Conservation (phyloP, 495 filamentous ascomycete species). For the Annulohypoxylon nitens region DNA sequence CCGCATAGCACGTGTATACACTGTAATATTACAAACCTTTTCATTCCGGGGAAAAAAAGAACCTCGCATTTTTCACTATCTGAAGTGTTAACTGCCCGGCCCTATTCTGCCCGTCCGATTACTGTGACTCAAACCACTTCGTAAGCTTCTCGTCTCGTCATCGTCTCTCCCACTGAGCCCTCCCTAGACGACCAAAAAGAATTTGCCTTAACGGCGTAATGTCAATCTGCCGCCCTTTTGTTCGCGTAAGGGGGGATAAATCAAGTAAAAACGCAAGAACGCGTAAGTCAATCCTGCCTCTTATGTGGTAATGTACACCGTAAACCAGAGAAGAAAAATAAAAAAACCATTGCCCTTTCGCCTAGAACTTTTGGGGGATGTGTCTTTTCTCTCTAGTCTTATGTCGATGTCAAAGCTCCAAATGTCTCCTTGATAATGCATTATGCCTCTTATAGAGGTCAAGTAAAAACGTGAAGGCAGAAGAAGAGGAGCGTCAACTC, state of each 20-base stretch:
- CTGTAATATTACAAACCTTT: background rate
- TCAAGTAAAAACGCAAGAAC: background rate
- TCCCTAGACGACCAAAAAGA: constrained; percentile 8
- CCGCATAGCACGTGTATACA: background rate
- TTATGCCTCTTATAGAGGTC: constrained; percentile 28
- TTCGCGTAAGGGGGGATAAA: background rate
- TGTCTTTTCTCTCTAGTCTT: constrained; percentile 32
- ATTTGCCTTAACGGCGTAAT: constrained; percentile 9
- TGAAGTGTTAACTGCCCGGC: background rate
- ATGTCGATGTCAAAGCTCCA: constrained; percentile 16
- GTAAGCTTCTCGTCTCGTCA: constrained; percentile 20
- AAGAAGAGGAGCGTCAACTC: constrained; percentile 18
- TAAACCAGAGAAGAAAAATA: constrained; percentile 6
- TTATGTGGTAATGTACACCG: constrained; percentile 21
- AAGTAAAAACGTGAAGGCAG: constrained; percentile 5
- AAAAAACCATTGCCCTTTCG: background rate
- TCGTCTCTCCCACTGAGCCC: background rate
- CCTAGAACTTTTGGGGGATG: constrained; percentile 13
- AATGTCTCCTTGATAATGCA: constrained; percentile 36
- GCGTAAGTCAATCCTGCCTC: constrained; percentile 13
- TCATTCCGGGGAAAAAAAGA: background rate
- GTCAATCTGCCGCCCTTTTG: constrained; percentile 31
- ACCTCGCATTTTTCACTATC: constrained; percentile 20
- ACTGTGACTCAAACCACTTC: constrained; percentile 1
- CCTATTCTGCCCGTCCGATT: constrained; percentile 9